Percentiles rank a stretch among this genome's conserved stretches.
Evolutionary conservation across 305 asterid genomes (phyloP).

Genomic region (Solanum aculeatissimum): DNA sequence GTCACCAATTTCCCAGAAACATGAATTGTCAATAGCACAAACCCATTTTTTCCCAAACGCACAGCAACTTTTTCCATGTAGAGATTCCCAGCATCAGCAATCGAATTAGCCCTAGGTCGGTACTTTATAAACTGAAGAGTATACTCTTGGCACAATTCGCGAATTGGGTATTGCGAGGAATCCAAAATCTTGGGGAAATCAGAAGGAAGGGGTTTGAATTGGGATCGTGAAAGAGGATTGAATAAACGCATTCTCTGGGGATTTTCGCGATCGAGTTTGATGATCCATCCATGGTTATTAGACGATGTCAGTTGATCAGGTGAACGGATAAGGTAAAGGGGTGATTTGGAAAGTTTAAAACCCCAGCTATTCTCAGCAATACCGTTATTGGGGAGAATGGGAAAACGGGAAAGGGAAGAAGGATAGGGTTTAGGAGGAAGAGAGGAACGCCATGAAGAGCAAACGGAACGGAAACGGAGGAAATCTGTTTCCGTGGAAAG

Average conservation of each 20-base stretch:
- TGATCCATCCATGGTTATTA: constrained; percentile 30
- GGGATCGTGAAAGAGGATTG: constrained; percentile 44
- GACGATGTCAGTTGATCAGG: background rate
- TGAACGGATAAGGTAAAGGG: constrained; percentile 34
- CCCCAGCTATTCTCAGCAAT: constrained; percentile 69
- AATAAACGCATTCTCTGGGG: constrained; percentile 41
- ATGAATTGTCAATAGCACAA: constrained; percentile 60
- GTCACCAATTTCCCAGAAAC: constrained; percentile 65
- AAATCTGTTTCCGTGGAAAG: constrained; percentile 49
- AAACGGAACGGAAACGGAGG: constrained; percentile 76
- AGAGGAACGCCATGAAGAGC: constrained; percentile 71
- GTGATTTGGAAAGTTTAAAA: constrained; percentile 51
- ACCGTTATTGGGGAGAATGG: constrained; percentile 69
- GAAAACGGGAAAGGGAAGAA: constrained; percentile 34
- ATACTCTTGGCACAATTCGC: constrained; percentile 56
- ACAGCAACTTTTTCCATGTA: constrained; percentile 76
- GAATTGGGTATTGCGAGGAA: constrained; percentile 32
- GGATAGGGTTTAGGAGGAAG: constrained; percentile 17
- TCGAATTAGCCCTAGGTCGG: constrained; percentile 57
- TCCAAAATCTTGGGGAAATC: constrained; percentile 45
- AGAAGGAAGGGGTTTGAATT: constrained; percentile 33
- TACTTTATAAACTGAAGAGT: constrained; percentile 62
- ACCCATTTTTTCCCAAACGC: constrained; percentile 2
- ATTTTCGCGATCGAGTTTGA: constrained; percentile 52
- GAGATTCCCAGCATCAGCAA: constrained; percentile 58